Conservation (phyloP, 768 basidiomycete genomes). For the Daedaleopsis sinensis region DNA sequence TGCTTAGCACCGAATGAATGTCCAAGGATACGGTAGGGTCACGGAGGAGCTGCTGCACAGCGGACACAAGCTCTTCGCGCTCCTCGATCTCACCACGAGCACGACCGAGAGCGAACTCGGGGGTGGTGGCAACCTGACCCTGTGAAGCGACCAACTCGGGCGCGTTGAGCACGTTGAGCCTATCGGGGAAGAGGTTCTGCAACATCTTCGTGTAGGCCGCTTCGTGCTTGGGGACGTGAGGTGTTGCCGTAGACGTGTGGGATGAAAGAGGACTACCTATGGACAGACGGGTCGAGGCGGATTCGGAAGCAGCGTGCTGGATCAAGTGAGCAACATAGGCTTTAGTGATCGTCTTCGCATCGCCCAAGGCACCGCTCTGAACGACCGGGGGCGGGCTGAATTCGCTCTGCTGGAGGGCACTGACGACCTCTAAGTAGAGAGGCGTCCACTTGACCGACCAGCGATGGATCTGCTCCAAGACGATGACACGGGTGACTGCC, state of each 20-base stretch:
- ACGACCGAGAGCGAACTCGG: constrained; percentile 93
- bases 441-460: constrained; percentile 89
- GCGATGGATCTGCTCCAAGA: constrained; percentile 77
- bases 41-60: constrained; percentile 68
- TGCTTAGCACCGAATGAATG: constrained; percentile 71
- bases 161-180: constrained; percentile 85
- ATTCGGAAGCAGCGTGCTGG: constrained; percentile 39
- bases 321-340: constrained; percentile 57
- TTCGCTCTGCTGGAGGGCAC: constrained; percentile 62
- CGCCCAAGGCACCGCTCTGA: constrained; percentile 65
- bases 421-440: constrained; percentile 80
- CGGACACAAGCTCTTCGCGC: constrained; percentile 64
- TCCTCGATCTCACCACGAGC: constrained; percentile 81
- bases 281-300: constrained; percentile 47
- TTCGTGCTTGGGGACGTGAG: constrained; percentile 89
- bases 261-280: constrained; percentile 45
- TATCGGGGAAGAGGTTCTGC: constrained; percentile 72
- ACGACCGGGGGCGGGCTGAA: constrained; percentile 49
- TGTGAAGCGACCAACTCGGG: constrained; percentile 70
- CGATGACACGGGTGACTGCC: constrained; percentile 67
- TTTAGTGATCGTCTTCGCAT: constrained; percentile 40
- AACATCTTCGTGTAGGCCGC: constrained; percentile 90
- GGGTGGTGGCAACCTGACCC: constrained; percentile 82
- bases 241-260: constrained; percentile 33
- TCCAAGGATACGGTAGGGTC: constrained; percentile 49